Percentiles rank a stretch among this genome's conserved stretches.
Conservation (phyloP, 2,329 filamentous ascomycete species). For the Apiospora rasikravindrae region DNA sequence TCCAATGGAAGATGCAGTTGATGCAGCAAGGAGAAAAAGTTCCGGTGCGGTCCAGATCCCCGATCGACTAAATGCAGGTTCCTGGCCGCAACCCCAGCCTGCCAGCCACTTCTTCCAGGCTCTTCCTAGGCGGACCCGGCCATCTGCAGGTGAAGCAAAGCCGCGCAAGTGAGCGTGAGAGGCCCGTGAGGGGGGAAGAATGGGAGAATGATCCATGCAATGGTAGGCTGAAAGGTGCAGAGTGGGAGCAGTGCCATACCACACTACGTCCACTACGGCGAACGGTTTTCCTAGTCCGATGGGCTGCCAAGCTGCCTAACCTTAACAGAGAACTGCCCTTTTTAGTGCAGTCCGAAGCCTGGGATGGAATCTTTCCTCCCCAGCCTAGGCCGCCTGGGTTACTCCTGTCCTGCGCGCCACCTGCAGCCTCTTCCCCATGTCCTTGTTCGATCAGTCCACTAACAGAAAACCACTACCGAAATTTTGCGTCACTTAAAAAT, state of each 20-base stretch:
- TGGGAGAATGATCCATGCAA: neutral
- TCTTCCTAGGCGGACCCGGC: slow-evolving; percentile 1
- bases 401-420: neutral
- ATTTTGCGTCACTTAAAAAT: slow-evolving; percentile 14
- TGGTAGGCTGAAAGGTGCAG: neutral
- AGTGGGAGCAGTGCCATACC: neutral
- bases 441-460: neutral
- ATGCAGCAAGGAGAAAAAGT: neutral
- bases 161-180: neutral
- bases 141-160: neutral
- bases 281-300: neutral
- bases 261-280: neutral
- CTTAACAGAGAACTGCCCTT: neutral
- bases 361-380: neutral
- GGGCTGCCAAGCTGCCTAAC: neutral
- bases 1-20: neutral
- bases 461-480: neutral
- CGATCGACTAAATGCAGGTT: neutral
- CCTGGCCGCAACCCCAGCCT: too few relatives aligned
- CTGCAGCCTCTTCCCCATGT: slow-evolving; percentile 2
- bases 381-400: neutral
- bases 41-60: neutral
- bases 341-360: neutral
- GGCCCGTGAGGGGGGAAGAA: slow-evolving; percentile 1
- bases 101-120: neutral